Conservation (phyloP, 495 filamentous ascomycete genomes). For the Extremus antarcticus region DNA sequence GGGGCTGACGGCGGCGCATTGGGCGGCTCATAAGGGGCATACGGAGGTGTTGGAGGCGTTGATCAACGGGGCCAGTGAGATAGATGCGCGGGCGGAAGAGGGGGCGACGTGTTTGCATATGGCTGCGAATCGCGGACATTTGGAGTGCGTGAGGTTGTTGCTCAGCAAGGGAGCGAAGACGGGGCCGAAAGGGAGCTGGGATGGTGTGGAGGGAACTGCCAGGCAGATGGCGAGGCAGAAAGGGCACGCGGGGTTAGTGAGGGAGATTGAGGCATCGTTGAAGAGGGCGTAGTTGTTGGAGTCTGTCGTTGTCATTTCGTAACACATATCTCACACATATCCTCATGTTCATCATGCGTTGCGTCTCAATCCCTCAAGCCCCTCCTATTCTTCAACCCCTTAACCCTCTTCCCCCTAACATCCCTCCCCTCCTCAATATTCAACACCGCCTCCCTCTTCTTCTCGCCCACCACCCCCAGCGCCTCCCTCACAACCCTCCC, state of each 20-base stretch:
- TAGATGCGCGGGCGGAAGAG: slow-evolving; percentile 7
- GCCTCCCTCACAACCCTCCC: slow-evolving; percentile 69
- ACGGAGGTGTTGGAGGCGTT: slow-evolving; percentile 12
- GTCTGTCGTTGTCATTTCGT: too few species aligned
- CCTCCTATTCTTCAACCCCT: slow-evolving; percentile 35
- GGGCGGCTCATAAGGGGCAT: slow-evolving; percentile 16
- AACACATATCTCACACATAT: too few species aligned
- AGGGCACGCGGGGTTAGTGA: slow-evolving; percentile 8
- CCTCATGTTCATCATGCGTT: too few species aligned
- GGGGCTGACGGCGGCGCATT: slow-evolving; percentile 13
- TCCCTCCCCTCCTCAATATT: slow-evolving; percentile 89
- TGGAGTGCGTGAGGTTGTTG: slow-evolving; percentile 6
- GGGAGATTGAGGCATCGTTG: neutral
- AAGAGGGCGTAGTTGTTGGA: too few species aligned
- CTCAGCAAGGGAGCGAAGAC: slow-evolving; percentile 9
- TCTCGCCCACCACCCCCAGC: slow-evolving; percentile 79
- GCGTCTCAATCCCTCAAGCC: neutral
- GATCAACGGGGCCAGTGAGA: slow-evolving; percentile 3
- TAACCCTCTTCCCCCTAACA: slow-evolving; percentile 64
- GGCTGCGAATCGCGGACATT: slow-evolving; percentile 16
- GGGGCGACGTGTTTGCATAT: slow-evolving; percentile 10
- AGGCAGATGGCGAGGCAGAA: slow-evolving; percentile 12
- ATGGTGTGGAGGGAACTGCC: slow-evolving; percentile 8
- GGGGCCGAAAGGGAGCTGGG: neutral
- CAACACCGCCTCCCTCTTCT: slow-evolving; percentile 78